phyloP scores from a whole-genome alignment of 345 rosid species.

The Euphorbia peplus region DNA sequence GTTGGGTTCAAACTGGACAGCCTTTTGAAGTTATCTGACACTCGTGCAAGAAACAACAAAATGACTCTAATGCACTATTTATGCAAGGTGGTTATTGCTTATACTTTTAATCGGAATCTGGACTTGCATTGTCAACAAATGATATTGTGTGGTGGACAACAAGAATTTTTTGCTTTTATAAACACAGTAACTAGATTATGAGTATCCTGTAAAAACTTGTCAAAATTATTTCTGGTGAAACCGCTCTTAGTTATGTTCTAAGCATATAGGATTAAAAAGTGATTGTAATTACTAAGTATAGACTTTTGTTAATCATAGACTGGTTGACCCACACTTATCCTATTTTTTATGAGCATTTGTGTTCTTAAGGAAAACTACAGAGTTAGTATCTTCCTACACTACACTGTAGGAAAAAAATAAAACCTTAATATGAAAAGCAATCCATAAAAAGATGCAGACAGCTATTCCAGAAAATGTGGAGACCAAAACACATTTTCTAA shows the following conservation, averaged over 20 bases:
- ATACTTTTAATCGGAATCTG: slow-evolving; percentile 10
- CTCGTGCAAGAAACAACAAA: slow-evolving; percentile 92
- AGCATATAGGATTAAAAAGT: too few relatives aligned
- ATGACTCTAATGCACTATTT: slow-evolving; percentile 96
- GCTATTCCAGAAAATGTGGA: too few relatives aligned
- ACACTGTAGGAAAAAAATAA: too few relatives aligned
- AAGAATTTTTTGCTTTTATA: not conserved
- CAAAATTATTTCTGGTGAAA: not conserved
- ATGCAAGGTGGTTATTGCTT: slow-evolving; percentile 69
- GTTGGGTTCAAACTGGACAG: slow-evolving; percentile 97
- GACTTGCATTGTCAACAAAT: not conserved
- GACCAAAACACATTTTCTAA: too few relatives aligned
- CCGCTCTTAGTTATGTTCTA: not conserved
- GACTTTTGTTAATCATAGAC: too few relatives aligned
- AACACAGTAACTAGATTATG: slow-evolving; percentile 4
- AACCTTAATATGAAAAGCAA: too few relatives aligned
- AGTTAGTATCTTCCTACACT: too few relatives aligned
- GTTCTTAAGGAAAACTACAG: too few relatives aligned
- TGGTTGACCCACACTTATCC: too few relatives aligned
- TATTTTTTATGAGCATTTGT: too few relatives aligned
- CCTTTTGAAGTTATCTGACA: slow-evolving; percentile 93
- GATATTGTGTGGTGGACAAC: not conserved
- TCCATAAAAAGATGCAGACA: too few relatives aligned
- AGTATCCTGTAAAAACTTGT: not conserved
- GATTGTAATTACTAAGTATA: too few relatives aligned